A percentile compares a stretch with the other conserved stretches of the same genome.
Evolutionary conservation across 106 monocot genomes (phyloP).

Genomic region (Dactylorhiza incarnata): DNA sequence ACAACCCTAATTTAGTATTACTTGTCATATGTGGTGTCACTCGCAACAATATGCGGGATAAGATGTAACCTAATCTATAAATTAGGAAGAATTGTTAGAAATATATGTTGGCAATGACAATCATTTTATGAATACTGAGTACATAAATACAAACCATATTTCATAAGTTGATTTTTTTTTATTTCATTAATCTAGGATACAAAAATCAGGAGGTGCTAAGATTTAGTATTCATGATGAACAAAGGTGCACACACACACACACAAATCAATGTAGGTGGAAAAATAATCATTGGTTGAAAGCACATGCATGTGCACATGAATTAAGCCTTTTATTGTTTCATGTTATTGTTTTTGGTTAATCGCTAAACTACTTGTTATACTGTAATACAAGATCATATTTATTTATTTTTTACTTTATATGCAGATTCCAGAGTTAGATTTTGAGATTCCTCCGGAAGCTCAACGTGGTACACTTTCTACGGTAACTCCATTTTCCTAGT

Average conservation of each 20-base stretch:
- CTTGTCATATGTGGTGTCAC: background rate
- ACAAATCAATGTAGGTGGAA: background rate
- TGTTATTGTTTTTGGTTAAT: background rate
- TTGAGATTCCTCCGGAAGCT: constrained; percentile 98
- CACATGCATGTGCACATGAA: background rate
- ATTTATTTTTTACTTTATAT: constrained; percentile 4
- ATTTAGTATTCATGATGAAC: background rate
- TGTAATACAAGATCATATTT: background rate
- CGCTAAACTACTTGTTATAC: background rate
- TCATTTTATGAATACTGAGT: background rate
- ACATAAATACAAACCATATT: background rate
- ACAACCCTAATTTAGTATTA: background rate
- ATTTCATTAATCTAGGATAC: background rate
- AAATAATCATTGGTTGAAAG: background rate
- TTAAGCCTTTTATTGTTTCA: background rate
- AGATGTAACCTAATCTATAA: background rate
- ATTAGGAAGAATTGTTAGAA: background rate
- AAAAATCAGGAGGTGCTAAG: background rate
- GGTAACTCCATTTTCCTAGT: constrained; percentile 31
- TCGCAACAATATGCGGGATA: background rate
- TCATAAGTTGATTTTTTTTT: background rate
- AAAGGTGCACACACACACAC: background rate
- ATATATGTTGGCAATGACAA: background rate
- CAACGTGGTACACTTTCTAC: constrained; percentile 92
- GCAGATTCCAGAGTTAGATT: constrained; percentile 95